A percentile compares a stretch with the other conserved stretches of the same genome.
These are phyloP conservation scores for Neltuma alba DNA, from an alignment of 306 rosid species.

Conservation along the genomic window DNA sequence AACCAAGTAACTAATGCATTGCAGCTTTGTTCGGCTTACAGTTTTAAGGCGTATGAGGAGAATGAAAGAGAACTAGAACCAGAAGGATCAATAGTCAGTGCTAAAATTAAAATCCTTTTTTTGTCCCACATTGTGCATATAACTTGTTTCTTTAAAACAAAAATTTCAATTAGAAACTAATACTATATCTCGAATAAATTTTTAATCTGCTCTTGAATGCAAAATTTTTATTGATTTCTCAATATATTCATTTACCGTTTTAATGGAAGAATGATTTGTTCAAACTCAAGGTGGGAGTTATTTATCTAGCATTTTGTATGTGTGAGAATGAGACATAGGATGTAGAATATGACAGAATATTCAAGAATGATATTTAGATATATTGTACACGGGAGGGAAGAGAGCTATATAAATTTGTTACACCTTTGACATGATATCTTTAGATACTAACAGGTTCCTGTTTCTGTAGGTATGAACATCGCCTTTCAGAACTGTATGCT, in stretches of 20 bases:
- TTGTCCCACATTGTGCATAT: background rate
- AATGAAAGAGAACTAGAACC: slow-evolving; percentile 23
- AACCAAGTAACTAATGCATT: too few relatives aligned
- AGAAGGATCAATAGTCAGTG: background rate
- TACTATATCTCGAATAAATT: background rate
- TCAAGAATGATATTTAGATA: background rate
- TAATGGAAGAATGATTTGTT: slow-evolving; percentile 20
- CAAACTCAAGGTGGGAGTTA: slow-evolving; percentile 18
- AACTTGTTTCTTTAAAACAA: background rate
- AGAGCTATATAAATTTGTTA: slow-evolving; percentile 24
- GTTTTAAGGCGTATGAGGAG: too few relatives aligned
- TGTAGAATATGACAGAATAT: background rate
- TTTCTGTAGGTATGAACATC: slow-evolving; percentile 67
- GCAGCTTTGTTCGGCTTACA: too few relatives aligned
- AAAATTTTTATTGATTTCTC: background rate
- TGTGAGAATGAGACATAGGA: slow-evolving; percentile 14
- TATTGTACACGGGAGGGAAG: slow-evolving; percentile 7
- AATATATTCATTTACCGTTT: background rate
- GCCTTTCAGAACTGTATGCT: slow-evolving; percentile 74
- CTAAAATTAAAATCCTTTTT: background rate
- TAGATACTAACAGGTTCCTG: slow-evolving; percentile 30
- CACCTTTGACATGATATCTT: slow-evolving; percentile 15
- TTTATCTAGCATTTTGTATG: background rate
- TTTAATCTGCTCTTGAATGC: background rate
- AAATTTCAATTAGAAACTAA: background rate